These are phyloP conservation scores for Boeremia exigua DNA, from an alignment of 2,329 filamentous ascomycete genomes.

Conservation along the genomic window DNA sequence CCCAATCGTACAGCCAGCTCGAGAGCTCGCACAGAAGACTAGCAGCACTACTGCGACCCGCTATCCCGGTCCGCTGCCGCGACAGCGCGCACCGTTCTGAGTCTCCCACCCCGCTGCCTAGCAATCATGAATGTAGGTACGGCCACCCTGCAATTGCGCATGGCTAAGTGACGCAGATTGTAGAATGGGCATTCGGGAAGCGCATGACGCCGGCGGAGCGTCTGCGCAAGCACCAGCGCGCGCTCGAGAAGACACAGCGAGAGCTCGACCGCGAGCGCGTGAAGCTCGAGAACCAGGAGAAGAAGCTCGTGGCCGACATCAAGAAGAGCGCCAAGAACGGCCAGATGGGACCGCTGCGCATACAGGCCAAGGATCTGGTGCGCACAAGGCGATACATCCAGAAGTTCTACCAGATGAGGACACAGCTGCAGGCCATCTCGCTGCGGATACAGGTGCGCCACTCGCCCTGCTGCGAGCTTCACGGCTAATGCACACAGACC, in stretches of 20 bases:
- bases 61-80: neutral
- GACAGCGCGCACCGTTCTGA: neutral
- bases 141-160: neutral
- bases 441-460: constrained; percentile 83
- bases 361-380: constrained; percentile 96
- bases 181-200: constrained; percentile 99
- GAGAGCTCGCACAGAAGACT: neutral
- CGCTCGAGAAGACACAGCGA: constrained; percentile 95
- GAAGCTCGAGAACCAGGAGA: constrained; percentile 98
- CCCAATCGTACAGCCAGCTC: neutral
- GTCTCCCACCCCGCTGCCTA: neutral
- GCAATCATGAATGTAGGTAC: constrained; percentile 64
- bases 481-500: constrained; percentile 64
- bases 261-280: constrained; percentile 93
- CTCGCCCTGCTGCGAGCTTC: neutral
- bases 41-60: neutral
- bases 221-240: constrained; percentile 91
- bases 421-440: constrained; percentile 94
- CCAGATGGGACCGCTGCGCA: constrained; percentile 97
- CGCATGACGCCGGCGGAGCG: constrained; percentile 96
- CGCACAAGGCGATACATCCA: constrained; percentile 92
- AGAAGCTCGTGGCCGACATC: constrained; percentile 93
- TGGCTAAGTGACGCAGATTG: constrained; percentile 66
- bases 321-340: constrained; percentile 98
- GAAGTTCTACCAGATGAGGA: constrained; percentile 98